phyloP scores from a whole-genome alignment of 768 basidiomycete genomes.

The Russula dissimulans region DNA sequence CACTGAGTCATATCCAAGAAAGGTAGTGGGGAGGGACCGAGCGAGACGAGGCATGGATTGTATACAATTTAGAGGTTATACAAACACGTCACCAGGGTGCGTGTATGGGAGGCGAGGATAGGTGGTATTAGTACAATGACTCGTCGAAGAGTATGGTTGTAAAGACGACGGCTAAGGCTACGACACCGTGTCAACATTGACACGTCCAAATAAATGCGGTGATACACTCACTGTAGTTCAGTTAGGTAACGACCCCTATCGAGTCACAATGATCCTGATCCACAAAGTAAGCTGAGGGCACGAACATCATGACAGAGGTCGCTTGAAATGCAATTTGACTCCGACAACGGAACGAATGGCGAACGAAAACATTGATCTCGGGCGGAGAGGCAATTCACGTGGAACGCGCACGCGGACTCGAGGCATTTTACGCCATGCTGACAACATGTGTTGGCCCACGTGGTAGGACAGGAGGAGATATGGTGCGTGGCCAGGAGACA shows the following conservation, averaged over 20 bases:
- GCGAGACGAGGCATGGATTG: not conserved
- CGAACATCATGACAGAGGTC: not conserved
- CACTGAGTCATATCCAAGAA: not conserved
- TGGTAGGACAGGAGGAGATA: not conserved
- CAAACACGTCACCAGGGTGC: not conserved
- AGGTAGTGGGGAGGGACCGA: not conserved
- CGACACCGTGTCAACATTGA: not conserved
- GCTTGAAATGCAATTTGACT: not conserved
- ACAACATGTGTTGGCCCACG: not conserved
- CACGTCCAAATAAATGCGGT: not conserved
- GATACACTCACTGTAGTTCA: not conserved
- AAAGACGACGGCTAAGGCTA: not conserved
- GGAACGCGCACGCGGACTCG: not conserved
- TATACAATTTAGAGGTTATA: not conserved
- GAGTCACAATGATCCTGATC: not conserved
- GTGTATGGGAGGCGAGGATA: not conserved
- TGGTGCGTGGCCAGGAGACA: constrained; percentile 18
- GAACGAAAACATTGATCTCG: not conserved
- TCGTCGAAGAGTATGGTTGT: not conserved
- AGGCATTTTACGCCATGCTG: not conserved
- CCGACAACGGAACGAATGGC: too few species aligned
- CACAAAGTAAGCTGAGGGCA: too few species aligned
- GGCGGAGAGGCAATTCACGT: not conserved
- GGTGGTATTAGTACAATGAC: not conserved
- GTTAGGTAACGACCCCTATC: not conserved